phyloP scores from a whole-genome alignment of 768 basidiomycete species.

The Naganishia antarctica region DNA sequence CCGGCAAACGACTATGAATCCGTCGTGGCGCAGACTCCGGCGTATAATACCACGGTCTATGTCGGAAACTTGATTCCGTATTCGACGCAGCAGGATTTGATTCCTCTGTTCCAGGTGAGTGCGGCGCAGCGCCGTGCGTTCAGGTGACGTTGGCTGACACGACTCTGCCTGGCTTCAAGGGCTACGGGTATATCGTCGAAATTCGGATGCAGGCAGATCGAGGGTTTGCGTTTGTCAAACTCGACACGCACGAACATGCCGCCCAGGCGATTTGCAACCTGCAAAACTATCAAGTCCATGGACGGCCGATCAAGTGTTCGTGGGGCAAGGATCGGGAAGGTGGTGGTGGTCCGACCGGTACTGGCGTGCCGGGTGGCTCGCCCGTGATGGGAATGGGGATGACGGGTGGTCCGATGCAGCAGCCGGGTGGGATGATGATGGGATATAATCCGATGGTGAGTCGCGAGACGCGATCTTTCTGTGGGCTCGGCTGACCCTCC shows the following conservation, averaged over 20 bases:
- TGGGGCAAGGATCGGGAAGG: constrained; percentile 86
- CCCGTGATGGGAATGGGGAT: constrained; percentile 52
- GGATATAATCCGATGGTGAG: constrained; percentile 72
- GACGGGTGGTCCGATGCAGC: constrained; percentile 55
- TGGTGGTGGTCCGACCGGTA: constrained; percentile 55
- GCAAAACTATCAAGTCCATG: constrained; percentile 95
- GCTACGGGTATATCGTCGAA: constrained; percentile 96
- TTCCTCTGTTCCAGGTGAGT: constrained; percentile 56
- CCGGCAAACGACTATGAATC: constrained; percentile 61
- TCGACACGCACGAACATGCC: constrained; percentile 97
- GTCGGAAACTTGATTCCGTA: constrained; percentile 98
- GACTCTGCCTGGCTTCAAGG: constrained; percentile 54
- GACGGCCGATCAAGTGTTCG: constrained; percentile 93
- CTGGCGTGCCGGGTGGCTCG: constrained; percentile 51
- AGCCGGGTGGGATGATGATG: constrained; percentile 37
- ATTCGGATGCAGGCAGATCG: constrained; percentile 99
- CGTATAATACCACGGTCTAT: constrained; percentile 93
- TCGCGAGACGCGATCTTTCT: constrained; percentile 24
- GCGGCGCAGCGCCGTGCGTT: background rate
- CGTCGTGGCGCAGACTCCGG: constrained; percentile 87
- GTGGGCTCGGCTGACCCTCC: background rate
- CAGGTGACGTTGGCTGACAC: background rate
- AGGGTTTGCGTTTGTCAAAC: constrained; percentile 97
- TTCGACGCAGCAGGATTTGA: constrained; percentile 93
- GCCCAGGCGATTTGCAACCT: constrained; percentile 96